Base-by-base conservation (phyloP, 179 eudicot genomes). In the Silene coronaria region DNA sequence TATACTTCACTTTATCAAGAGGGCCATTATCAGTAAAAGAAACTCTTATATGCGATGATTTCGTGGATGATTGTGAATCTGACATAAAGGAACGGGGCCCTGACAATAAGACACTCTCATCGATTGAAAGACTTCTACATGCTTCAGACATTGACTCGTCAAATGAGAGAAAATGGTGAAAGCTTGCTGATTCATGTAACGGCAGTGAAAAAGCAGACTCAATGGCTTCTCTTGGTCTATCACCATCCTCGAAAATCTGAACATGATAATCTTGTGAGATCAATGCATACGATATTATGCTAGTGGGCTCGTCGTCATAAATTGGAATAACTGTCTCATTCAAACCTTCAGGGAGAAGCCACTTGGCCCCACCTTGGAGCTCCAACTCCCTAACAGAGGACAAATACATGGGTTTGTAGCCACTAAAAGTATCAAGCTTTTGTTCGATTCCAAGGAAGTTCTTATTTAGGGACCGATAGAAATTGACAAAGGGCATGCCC, bases 231-330 rank as follows among this genome's bases (percentile, higher is more conserved):
- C 77, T 93, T 4, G 84, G 60, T 82, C 82, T 87, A 72, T 85
- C 93, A 73, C 72, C 84, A 53, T 92, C 97, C 75, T 89, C 91
- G 55, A 86, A 88, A 64, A 93, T 72, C 67, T 90, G 96, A 59
- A 10, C 76, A 74, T 81, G 60, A 84, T 96, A 96, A 64, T 88
- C 89, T 26, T 84, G 84, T 38, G 97, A 91, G 46, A 82, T 78
- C 75, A 96, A 82, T 2, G 92, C 96, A 81, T 93, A 91, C 2
- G 99, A 81, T 82, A 96, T 89, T 69, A 93, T 88, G 77, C 99
- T 96, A 45, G 99, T 96, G 10, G 98, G 97, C 79, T 96, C 99
- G 82, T 93, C 97, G 76, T 96, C 98, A 81, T 87, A 91, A 73
- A 96, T 88, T 22, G 99, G 97, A 71, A 93, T 83, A 34, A 93